Evolutionary conservation across 768 basidiomycete species (phyloP), one percentile per base, ranked within the genome.

Genomic region (Gymnopilus dilepis): DNA sequence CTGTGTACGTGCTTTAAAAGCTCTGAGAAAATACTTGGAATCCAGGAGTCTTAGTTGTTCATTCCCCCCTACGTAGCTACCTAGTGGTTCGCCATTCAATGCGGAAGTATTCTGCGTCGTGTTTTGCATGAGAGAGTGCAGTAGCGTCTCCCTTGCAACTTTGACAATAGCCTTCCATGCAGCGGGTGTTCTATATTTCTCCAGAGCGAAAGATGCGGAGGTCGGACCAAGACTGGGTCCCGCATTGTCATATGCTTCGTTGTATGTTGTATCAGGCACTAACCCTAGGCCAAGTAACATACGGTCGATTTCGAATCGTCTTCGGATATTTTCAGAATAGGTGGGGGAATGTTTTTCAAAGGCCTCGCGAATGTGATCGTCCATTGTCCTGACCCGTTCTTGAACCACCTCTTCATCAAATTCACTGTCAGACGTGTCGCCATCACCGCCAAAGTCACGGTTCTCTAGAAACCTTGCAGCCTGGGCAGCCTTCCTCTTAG

Each of bases 1-100:
- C 51, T 38, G 9, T 9, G 34, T 37, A 8, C 34, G 34, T 71
- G 64, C 28, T 61, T 50, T 0, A 72, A 26, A 17, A 61, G 50
- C 6, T 42, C 31, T 11, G 30, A 43, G 24, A 41, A 48, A 26
- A 26, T 56, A 28, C 61, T 55, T 15, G 50, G 33, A 9, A 3
- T 11, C 7, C 38, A 60, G 5, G 4, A 45, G 5, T 42, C 55
- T 31, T 43, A 58, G 7, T 42, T 2, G 13, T 59, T 38, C 34
- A n/a, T n/a, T n/a, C 11, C 31, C 50, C 0, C 38, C 42, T 6
- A n/a, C 24, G 15, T 53, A 3, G 5, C 43, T 40, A 9, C 57
- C 40, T 11, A 28, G 4, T 15, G 13, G 6, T 28, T 13, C 15
- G 6, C 12, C 28, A 9, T 45, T 45, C 21, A 21, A 21, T 5